Percentiles rank a stretch among this genome's conserved stretches.
phyloP scores from a whole-genome alignment of 306 rosid species.

The Vigna reflexopilosa region DNA sequence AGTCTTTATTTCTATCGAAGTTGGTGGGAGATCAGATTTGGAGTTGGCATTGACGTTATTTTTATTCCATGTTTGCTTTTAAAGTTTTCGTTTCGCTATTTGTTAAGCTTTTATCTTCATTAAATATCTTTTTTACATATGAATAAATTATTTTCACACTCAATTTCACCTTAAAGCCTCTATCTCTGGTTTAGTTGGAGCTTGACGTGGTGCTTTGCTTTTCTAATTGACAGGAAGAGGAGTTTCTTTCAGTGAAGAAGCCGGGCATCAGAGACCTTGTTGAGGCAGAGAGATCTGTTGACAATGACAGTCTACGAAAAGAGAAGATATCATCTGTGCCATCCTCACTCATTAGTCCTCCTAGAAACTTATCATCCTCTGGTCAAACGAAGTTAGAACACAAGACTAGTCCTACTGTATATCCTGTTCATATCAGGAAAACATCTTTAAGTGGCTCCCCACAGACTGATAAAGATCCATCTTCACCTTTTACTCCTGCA shows the following conservation, averaged over 20 bases:
- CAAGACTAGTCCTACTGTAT: conserved; percentile 52
- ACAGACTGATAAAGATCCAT: conserved; percentile 58
- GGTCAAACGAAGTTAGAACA: conserved; percentile 56
- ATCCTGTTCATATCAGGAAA: conserved; percentile 57
- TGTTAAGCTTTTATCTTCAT: background rate
- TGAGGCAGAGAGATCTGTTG: conserved; percentile 61
- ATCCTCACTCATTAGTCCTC: conserved; percentile 63
- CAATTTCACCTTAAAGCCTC: conserved; percentile 27
- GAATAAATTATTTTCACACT: background rate
- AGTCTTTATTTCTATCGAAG: conserved; percentile 13
- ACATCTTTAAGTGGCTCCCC: conserved; percentile 54
- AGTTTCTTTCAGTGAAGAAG: conserved; percentile 58
- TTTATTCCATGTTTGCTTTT: conserved; percentile 33
- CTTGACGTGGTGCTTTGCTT: conserved; percentile 41
- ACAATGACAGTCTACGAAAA: conserved; percentile 58
- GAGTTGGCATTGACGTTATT: background rate
- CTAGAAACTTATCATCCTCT: conserved; percentile 51
- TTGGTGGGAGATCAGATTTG: conserved; percentile 19
- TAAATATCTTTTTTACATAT: conserved; percentile 12
- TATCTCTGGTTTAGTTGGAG: conserved; percentile 7
- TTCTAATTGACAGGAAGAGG: conserved; percentile 67
- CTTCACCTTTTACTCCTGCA: conserved; percentile 55
- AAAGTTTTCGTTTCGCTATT: background rate
- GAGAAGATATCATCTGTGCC: conserved; percentile 63
- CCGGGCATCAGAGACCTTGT: conserved; percentile 61